Base-by-base conservation (phyloP, 2,329 filamentous ascomycete species). In the Aspergillus transmontanensis region DNA sequence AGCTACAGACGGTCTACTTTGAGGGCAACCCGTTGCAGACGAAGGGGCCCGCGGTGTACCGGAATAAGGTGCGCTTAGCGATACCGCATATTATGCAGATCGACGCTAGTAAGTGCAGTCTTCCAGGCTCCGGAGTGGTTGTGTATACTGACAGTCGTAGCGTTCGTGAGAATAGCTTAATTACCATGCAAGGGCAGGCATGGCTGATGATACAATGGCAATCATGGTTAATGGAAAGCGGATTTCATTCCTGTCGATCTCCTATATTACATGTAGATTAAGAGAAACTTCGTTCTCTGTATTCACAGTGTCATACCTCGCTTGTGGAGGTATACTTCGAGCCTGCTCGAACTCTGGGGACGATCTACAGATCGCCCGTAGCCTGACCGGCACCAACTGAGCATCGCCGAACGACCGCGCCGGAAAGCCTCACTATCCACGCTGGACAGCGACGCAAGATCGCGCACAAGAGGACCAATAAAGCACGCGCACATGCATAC, bases 1-100 rank as follows among this genome's bases (percentile, higher is more conserved):
- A 89, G 43, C 79, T 98, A 69, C 88, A 89, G 64, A 97, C 95
- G 1, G 94, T 99, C 12, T 99, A 99, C 76, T 96, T 99, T 68
- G 95, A 99, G 76, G 94, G 93, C 1, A 97, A 96, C 72, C 94
- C 94, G 30, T 78, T 99, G 70, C 95, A 99, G 80, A 83, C 88
- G 64, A 86, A 85, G 60, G 87, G 86, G 5, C 91, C 91, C n/a
- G 91, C 92, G 1, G 80, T 97, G 65, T 99, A 99, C 79, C 85
- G 95, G 73, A 98, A 97, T 80, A 99, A 99, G 81, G 88, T 99
- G 50, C 86, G 90, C 63, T 80, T 99, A 76, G 91, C 93, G 39
- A 79, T 99, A 78, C 95, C 95, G 62, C 90, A 95, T 77, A 82
- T 99, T 58, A 87, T 87, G 75, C 94, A 99, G 82, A 97, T 99